Conservation (phyloP, 768 basidiomycete genomes). For the Hypholoma fasciculare region DNA sequence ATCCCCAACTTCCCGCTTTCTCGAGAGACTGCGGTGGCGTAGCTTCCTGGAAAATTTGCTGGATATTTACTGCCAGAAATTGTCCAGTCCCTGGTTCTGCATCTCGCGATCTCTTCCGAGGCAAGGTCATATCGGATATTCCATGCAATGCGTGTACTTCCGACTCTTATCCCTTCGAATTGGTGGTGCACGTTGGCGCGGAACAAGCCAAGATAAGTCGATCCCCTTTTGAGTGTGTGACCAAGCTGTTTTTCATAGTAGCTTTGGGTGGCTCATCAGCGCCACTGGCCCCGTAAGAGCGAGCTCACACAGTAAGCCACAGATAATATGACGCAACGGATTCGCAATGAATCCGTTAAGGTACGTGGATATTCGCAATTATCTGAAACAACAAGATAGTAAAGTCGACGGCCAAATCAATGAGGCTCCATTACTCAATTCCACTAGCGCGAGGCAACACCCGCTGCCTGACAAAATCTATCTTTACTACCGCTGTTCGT, state of each 20-base stretch:
- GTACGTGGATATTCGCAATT: too few relatives aligned
- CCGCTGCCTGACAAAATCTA: background rate
- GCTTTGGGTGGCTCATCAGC: too few relatives aligned
- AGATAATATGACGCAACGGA: too few relatives aligned
- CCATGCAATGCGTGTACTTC: slow-evolving; percentile 8
- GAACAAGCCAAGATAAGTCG: slow-evolving; percentile 10
- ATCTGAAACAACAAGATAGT: too few relatives aligned
- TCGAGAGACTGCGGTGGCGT: background rate
- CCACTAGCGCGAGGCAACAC: background rate
- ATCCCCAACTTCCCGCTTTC: background rate
- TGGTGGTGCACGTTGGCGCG: slow-evolving; percentile 8
- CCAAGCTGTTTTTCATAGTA: too few relatives aligned
- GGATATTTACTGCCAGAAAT: background rate
- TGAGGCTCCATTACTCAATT: background rate
- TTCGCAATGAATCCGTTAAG: too few relatives aligned
- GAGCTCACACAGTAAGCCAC: too few relatives aligned
- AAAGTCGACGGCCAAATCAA: background rate
- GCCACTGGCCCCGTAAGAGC: too few relatives aligned
- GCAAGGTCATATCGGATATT: slow-evolving; percentile 5
- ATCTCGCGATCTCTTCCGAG: background rate
- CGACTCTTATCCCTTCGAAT: slow-evolving; percentile 9
- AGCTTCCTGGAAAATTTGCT: background rate
- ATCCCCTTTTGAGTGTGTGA: too few relatives aligned
- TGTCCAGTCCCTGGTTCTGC: background rate
- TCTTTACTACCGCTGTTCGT: background rate